Base-by-base conservation (phyloP, 495 filamentous ascomycete genomes). In the Melanomma pulvis-pyrius region DNA sequence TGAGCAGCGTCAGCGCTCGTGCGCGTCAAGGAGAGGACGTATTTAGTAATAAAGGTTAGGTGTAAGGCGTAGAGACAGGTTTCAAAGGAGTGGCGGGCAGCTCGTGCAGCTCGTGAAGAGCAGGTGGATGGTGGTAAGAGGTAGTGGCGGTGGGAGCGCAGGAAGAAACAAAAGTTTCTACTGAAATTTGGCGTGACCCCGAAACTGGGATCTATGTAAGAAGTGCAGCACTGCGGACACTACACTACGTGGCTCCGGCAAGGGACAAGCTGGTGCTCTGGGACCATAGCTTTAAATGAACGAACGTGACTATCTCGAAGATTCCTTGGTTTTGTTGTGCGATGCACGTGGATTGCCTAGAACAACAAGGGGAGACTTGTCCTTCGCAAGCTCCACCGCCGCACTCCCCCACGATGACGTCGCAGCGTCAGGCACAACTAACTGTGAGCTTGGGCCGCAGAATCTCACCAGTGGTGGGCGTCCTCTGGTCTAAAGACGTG, bases 1-100 rank as follows among this genome's bases (percentile, higher is more conserved):
- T 68, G 63, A 28, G 21, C 26, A 41, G 41, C 28, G 47, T 51
- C 2, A 17, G 17, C 49, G 49, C 49, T 22, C 48, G 29, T 7
- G 32, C 28, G 47, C 29, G 25, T 53, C 24, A 25, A 26, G 21
- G 8, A 19, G 21, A 54, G 32, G 5, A 12, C 13, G 25, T 15
- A 25, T 50, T 13, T 28, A 22, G 46, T 12, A 26, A 28, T 29
- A 54, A n/a, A 26, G 6, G 6, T 7, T 52, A 58, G n/a, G 19
- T 2, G 36, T 19, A 6, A 41, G 41, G 32, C 3, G 24, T 55
- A 22, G 52, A 55, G 52, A 29, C 12, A 21, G 30, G 19, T 30
- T 51, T 5, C 48, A 24, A 50, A 28, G 48, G 21, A 24, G 7
- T 50, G 25, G 48, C 48, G 48, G 48, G 48, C 21, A 24, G 48